phyloP scores from a whole-genome alignment of 2,329 filamentous ascomycete genomes.

The Lojkania enalia region DNA sequence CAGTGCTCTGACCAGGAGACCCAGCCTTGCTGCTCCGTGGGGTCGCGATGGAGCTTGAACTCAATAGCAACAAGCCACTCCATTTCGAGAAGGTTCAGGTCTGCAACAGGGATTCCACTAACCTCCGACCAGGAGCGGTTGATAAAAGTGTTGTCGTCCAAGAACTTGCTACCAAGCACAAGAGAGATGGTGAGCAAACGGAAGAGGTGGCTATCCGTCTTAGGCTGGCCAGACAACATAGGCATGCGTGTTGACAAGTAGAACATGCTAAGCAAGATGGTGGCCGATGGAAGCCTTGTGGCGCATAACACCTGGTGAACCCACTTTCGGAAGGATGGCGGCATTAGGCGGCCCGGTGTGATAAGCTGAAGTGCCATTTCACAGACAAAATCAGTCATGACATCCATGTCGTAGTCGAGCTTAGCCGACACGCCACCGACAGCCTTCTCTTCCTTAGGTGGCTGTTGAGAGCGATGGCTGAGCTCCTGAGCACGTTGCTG shows the following conservation, averaged over 20 bases:
- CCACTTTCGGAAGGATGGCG: slow-evolving; percentile 84
- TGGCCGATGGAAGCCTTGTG: slow-evolving; percentile 85
- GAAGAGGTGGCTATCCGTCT: slow-evolving; percentile 73
- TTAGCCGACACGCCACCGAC: slow-evolving; percentile 88
- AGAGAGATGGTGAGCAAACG: slow-evolving; percentile 83
- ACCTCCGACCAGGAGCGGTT: slow-evolving; percentile 97
- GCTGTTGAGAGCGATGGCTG: slow-evolving; percentile 43
- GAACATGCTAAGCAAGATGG: slow-evolving; percentile 86
- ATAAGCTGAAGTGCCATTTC: slow-evolving; percentile 76
- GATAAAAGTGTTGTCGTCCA: slow-evolving; percentile 97
- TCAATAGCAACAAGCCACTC: slow-evolving; percentile 84
- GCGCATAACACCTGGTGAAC: slow-evolving; percentile 88
- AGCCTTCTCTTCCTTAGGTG: slow-evolving; percentile 65
- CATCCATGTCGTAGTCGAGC: slow-evolving; percentile 94
- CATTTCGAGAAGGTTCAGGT: slow-evolving; percentile 83
- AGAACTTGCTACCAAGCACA: slow-evolving; percentile 89
- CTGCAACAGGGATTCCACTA: slow-evolving; percentile 80
- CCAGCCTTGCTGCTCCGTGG: slow-evolving; percentile 74
- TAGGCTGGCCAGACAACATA: slow-evolving; percentile 60
- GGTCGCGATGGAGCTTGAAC: slow-evolving; percentile 86
- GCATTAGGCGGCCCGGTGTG: slow-evolving; percentile 63
- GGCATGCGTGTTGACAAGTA: slow-evolving; percentile 85
- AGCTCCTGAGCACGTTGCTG: slow-evolving; percentile 47
- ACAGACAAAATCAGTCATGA: slow-evolving; percentile 93
- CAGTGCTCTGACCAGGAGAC: slow-evolving; percentile 67